phyloP scores from a whole-genome alignment of 768 basidiomycete genomes.

The Rhodotorula babjevae region DNA sequence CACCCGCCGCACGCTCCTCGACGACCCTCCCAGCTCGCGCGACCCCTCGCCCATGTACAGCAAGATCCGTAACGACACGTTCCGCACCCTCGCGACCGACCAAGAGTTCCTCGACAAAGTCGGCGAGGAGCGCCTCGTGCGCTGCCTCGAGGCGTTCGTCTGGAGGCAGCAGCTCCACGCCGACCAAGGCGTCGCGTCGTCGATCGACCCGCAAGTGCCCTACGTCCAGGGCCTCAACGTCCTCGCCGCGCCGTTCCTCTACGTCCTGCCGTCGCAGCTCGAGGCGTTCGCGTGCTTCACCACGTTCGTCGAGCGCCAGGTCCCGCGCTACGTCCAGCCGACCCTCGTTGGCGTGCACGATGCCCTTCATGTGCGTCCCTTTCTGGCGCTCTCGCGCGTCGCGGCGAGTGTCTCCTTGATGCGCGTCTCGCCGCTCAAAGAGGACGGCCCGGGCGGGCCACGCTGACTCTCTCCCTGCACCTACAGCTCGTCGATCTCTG shows the following conservation, averaged over 20 bases:
- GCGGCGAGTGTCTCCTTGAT: no score
- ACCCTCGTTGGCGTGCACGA: conserved; percentile 92
- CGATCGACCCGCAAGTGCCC: conserved; percentile 48
- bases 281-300: conserved; percentile 97
- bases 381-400: no score
- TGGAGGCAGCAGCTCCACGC: conserved; percentile 71
- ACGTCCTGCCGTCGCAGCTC: conserved; percentile 94
- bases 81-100: conserved; percentile 92
- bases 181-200: neutral
- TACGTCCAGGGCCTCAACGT: conserved; percentile 99
- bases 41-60: conserved; percentile 77
- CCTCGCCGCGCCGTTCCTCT: conserved; percentile 93
- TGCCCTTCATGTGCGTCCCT: conserved; percentile 70
- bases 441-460: no score
- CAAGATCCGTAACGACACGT: conserved; percentile 95
- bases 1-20: neutral
- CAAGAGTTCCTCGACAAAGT: conserved; percentile 92
- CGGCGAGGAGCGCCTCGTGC: conserved; percentile 91
- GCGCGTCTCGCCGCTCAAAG: no score
- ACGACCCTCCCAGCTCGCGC: conserved; percentile 1
- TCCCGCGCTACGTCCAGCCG: conserved; percentile 94
- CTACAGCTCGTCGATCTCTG: conserved; percentile 83
- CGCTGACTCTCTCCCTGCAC: neutral
- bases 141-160: conserved; percentile 94
- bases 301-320: conserved; percentile 88